Base-by-base conservation (phyloP, 306 rosid genomes). In the Cicer pinnatifidum region DNA sequence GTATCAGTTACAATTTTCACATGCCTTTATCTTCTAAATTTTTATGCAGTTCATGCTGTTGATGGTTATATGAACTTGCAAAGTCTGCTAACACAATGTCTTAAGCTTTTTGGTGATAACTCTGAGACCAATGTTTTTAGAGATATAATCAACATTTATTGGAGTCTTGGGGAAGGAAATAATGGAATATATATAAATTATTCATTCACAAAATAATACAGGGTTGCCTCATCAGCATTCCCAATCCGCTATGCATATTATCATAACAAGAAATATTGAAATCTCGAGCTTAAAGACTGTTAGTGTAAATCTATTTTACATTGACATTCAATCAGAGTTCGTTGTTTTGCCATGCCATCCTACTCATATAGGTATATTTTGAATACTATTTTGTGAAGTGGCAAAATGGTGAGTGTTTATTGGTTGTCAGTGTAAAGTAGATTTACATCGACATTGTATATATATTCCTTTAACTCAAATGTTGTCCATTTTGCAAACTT, bases 1-100 rank as follows among this genome's bases (percentile, higher is more conserved):
- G 99, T 95, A 95, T 81, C 77, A 77, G 45, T 80, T 82, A 59
- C 11, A 62, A 72, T 65, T 71, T 46, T 60, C 63, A 19, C 59
- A 37, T 75, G 63, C 58, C 50, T 63, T 82, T 68, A 46, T 48
- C 66, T 45, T 41, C 38, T 46, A 40, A 61, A 41, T 69, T 19
- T 75, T 37, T 64, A 8, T 13, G 39, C 68, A 9, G 54, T 19
- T 35, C 20, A 56, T 73, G 48, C 54, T 75, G 9, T 51, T 67
- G 44, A 66, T 23, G 51, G 13, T 20, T 51, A 69, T 69, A 41
- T 72, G n/a, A 70, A 52, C 20, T 37, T 51, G n/a, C 63, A 11
- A 53, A 72, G 11, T 8, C 10, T 77, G 64, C 65, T 70, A 13
- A 11, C 28, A 73, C 52, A 46, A 11, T 10, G 13, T 43, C 39